Conservation (phyloP, 441 rosid genomes). For the Omphalea diandra region DNA sequence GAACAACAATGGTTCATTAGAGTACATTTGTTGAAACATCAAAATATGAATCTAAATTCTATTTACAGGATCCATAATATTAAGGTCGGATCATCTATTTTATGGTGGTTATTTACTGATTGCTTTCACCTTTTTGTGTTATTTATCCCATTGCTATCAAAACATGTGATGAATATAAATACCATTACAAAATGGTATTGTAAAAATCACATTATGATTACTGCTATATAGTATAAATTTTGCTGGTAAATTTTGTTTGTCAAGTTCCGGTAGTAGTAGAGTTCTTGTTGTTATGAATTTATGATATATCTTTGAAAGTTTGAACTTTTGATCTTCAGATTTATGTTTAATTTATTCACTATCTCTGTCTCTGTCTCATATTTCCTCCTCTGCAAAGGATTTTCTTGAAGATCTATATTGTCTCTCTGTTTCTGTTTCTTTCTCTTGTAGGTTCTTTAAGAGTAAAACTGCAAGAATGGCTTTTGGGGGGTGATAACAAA, state of each 20-base stretch:
- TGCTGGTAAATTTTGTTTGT: background rate
- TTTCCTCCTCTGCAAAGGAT: background rate
- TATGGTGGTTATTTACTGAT: background rate
- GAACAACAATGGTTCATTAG: background rate
- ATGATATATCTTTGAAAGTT: background rate
- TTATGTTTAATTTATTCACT: background rate
- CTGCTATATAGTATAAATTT: background rate
- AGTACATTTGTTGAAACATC: background rate
- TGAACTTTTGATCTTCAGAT: background rate
- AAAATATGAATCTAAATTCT: background rate
- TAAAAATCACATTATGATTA: background rate
- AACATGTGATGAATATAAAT: background rate
- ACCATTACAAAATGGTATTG: background rate
- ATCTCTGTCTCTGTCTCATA: background rate
- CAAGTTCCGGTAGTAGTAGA: background rate
- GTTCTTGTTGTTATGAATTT: background rate
- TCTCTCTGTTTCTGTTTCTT: background rate
- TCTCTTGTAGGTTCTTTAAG: slow-evolving; percentile 55
- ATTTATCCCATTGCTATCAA: background rate
- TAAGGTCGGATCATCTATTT: slow-evolving; percentile 9
- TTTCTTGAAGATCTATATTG: background rate
- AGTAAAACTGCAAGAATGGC: slow-evolving; percentile 62
- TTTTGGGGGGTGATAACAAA: slow-evolving; percentile 41
- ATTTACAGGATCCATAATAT: background rate
- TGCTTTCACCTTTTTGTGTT: background rate